Evolutionary conservation across 176 grass and related monocot species (phyloP).

Genomic region (Coix lacrymajobi): DNA sequence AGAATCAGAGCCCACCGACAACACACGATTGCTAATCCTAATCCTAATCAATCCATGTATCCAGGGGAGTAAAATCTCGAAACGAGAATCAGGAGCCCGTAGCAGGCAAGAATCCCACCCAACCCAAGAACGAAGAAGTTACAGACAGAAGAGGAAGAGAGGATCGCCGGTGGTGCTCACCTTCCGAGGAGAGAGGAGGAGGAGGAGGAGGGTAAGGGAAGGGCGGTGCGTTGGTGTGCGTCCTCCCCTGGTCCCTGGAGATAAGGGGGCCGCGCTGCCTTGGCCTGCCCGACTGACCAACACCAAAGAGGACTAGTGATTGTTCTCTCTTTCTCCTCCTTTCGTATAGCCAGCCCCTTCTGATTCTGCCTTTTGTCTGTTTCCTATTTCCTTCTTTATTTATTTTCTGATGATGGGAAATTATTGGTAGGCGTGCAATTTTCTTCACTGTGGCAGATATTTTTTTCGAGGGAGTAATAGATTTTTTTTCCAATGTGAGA

Average conservation of each 20-base stretch:
- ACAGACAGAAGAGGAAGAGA: neutral
- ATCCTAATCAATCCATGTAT: neutral
- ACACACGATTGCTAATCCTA: neutral
- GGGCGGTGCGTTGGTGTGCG: neutral
- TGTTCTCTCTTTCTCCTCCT: neutral
- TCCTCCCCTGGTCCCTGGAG: conserved; percentile 18
- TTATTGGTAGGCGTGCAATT: conserved; percentile 6
- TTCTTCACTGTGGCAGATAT: conserved; percentile 16
- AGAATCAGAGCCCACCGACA: neutral
- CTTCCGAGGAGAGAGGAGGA: conserved; percentile 1
- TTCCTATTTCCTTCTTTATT: neutral
- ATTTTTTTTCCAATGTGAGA: conserved; percentile 13
- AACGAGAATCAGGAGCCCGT: neutral
- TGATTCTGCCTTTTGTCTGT: conserved; percentile 22
- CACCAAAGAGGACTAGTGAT: conserved; percentile 17
- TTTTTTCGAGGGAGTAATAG: neutral
- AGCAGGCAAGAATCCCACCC: neutral
- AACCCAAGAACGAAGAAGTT: conserved; percentile 1
- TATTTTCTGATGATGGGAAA: conserved; percentile 15
- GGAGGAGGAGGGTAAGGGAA: neutral
- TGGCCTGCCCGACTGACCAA: conserved; percentile 14
- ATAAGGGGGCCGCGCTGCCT: conserved; percentile 22
- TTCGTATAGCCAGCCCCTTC: neutral
- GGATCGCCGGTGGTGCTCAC: conserved; percentile 11
- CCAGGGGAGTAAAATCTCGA: neutral